A percentile compares a stretch with the other conserved stretches of the same genome.
Evolutionary conservation across 2,329 filamentous ascomycete genomes (phyloP).

Genomic region (Claviceps pusilla): DNA sequence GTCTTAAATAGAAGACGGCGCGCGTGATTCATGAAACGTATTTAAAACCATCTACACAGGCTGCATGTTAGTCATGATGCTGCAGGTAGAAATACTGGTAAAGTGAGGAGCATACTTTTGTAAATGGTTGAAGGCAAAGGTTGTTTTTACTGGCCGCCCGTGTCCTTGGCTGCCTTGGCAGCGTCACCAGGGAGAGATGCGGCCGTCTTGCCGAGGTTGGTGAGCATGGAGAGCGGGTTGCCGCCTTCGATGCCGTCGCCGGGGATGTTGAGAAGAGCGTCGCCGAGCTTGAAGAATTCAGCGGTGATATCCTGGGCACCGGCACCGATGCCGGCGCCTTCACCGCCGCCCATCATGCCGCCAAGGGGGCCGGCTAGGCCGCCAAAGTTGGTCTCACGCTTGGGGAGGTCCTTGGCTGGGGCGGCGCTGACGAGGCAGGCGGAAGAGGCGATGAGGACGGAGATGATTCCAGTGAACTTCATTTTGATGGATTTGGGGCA

Average conservation of each 20-base stretch:
- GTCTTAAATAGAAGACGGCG: too few relatives aligned
- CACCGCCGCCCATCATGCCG: not conserved
- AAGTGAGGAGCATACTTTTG: not conserved
- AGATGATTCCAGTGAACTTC: slow-evolving; percentile 1
- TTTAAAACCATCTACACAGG: too few relatives aligned
- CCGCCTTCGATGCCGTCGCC: slow-evolving; percentile 3
- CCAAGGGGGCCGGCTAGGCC: not conserved
- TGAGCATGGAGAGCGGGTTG: not conserved
- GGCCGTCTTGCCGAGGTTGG: not conserved
- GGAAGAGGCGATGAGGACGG: slow-evolving; percentile 1
- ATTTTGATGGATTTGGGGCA: not conserved
- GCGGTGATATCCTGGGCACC: slow-evolving; percentile 4
- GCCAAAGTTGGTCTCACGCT: slow-evolving; percentile 3
- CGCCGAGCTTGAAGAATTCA: slow-evolving; percentile 7
- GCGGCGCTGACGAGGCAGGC: slow-evolving; percentile 2
- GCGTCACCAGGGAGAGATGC: not conserved
- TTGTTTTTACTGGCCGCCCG: not conserved
- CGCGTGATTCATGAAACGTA: too few relatives aligned
- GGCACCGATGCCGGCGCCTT: not conserved
- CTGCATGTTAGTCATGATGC: not conserved
- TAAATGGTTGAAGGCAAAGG: not conserved
- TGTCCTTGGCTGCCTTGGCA: not conserved
- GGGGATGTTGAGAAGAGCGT: slow-evolving; percentile 8
- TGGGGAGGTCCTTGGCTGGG: not conserved
- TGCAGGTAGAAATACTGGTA: not conserved